Evolutionary conservation across 2,329 filamentous ascomycete species (phyloP), one percentile per base, ranked within the genome.

Genomic region (Byssochlamys sp.): DNA sequence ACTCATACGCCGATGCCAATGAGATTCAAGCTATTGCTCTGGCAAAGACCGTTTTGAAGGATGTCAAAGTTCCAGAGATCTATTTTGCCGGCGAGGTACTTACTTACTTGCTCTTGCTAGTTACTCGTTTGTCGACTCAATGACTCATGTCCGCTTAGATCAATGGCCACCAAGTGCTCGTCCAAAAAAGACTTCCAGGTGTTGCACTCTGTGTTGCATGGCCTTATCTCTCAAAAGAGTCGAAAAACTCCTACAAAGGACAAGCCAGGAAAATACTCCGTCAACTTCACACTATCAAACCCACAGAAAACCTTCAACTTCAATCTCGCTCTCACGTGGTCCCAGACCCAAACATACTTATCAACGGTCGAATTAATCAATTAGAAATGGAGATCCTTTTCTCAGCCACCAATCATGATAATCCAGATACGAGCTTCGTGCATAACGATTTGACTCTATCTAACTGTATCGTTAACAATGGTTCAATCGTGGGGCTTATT

Each of bases 1-100:
- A 71, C 63, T 73, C 74, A 10, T 74, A 69, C 55, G 70, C 71
- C 12, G 75, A 78, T 63, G 67, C 65, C 2, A 78, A 78, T 58
- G 75, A 78, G 57, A 55, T 71, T 1, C 48, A 63, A n/a, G 74
- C 72, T 25, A 67, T 11, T 14, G 11, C 33, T 39, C 4, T 39
- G 2, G 33, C 33, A 1, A 39, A n/a, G 4, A n/a, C 11, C 14
- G 33, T 39, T 14, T 11, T 39, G 11, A 14, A n/a, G 14, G 33
- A n/a, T n/a, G 2, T 39, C 33, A 39, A 3, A n/a, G 33, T 39
- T 4, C 12, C 33, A n/a, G 11, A n/a, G 12, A 39, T 39, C 2
- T 39, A 39, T 39, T 39, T 39, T n/a, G 7, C 33, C 14, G 33
- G 33, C 1, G n/a, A 39, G 33, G 33, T 39, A 39, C 4, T 12